phyloP scores from a whole-genome alignment of 2,329 filamentous ascomycete genomes.

The Trichoderma hamatum region DNA sequence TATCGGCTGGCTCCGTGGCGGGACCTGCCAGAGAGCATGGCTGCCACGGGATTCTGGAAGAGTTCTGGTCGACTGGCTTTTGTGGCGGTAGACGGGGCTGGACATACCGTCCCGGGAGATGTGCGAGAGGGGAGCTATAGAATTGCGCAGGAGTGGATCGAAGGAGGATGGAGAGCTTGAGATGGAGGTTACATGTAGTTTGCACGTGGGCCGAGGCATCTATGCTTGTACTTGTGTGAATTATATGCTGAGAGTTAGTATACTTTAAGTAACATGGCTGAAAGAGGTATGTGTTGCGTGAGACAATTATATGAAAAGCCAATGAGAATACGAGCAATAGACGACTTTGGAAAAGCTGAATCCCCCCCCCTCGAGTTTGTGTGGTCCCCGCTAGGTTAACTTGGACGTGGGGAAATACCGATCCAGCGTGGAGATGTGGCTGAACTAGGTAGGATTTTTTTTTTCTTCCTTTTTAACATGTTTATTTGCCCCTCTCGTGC shows the following conservation, averaged over 20 bases:
- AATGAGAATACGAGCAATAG: background rate
- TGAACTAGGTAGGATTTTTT: background rate
- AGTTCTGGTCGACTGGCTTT: conserved; percentile 32
- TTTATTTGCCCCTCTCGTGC: conserved; percentile 8
- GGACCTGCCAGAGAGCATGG: conserved; percentile 25
- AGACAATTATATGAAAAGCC: background rate
- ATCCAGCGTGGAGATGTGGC: conserved; percentile 5
- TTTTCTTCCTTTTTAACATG: background rate
- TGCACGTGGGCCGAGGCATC: conserved; percentile 1
- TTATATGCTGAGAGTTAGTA: background rate
- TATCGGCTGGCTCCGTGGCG: conserved; percentile 41
- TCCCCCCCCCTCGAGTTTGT: too few species aligned
- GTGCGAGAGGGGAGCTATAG: conserved; percentile 30
- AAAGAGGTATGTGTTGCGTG: background rate
- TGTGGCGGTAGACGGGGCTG: conserved; percentile 32
- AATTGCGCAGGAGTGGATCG: conserved; percentile 32
- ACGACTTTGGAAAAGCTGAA: background rate
- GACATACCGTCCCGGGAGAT: conserved; percentile 31
- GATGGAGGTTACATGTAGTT: background rate
- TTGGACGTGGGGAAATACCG: conserved; percentile 8
- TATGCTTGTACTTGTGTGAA: background rate
- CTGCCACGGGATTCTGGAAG: conserved; percentile 30
- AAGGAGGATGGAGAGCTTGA: conserved; percentile 22
- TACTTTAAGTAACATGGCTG: background rate
- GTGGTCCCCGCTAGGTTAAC: background rate